Conservation (phyloP, 805 yeast genomes). For the Yarrowia divulgata region DNA sequence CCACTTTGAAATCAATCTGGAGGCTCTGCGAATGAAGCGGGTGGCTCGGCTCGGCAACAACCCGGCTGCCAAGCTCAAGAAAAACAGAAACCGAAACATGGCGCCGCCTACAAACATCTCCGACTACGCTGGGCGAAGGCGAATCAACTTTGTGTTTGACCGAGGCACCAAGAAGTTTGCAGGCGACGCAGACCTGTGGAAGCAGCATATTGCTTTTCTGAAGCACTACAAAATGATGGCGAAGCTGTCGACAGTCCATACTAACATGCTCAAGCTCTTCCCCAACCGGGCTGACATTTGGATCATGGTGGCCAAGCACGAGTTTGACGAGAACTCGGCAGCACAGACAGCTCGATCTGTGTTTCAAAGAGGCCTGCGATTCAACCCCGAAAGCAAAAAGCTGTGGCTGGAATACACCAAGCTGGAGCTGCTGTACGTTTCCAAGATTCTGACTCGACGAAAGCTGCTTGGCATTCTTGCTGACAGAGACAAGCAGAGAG, state of each 20-base stretch:
- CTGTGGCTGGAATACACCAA: constrained; percentile 89
- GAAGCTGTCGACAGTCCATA: constrained; percentile 63
- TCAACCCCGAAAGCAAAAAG: constrained; percentile 73
- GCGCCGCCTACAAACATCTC: constrained; percentile 54
- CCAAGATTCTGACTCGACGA: constrained; percentile 83
- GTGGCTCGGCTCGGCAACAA: constrained; percentile 64
- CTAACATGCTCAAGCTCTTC: constrained; percentile 79
- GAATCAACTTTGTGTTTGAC: constrained; percentile 82
- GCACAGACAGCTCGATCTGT: constrained; percentile 87
- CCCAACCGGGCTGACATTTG: constrained; percentile 92
- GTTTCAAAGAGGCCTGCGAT: constrained; percentile 82
- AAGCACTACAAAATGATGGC: constrained; percentile 48
- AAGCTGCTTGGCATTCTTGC: constrained; percentile 79
- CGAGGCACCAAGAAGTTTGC: constrained; percentile 84
- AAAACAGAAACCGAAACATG: constrained; percentile 39
- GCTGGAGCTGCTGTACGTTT: constrained; percentile 84
- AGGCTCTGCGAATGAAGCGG: constrained; percentile 76
- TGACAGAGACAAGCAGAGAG: constrained; percentile 60
- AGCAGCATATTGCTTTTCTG: constrained; percentile 68
- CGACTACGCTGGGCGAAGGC: constrained; percentile 85
- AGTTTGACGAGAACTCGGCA: constrained; percentile 85
- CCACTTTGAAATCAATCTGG: constrained; percentile 80
- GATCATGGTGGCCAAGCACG: constrained; percentile 94
- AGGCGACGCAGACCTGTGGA: constrained; percentile 79
- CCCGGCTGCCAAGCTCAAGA: constrained; percentile 56